These are phyloP conservation scores for Anaeramoeba flamelloides DNA, from an alignment of 78 protist species.

Conservation along the genomic window DNA sequence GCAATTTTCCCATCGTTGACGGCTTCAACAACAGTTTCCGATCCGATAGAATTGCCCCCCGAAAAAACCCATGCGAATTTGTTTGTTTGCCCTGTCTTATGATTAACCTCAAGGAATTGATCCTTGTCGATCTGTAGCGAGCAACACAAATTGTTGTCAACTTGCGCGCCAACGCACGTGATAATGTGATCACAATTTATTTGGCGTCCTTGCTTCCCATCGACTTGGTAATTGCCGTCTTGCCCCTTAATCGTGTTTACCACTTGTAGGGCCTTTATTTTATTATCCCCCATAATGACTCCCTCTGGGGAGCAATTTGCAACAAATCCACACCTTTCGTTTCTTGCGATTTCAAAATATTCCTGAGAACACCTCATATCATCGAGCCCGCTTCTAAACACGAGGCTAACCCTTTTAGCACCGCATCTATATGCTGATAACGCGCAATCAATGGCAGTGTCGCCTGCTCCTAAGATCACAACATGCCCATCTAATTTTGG, in stretches of 20 bases:
- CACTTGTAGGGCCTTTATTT: neutral
- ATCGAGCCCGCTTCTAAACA: conserved; percentile 55
- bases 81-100: neutral
- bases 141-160: neutral
- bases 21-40: conserved; percentile 73
- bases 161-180: neutral
- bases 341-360: neutral
- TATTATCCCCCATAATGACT: neutral
- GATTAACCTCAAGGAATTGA: neutral
- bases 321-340: neutral
- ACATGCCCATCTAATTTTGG: conserved; percentile 21
- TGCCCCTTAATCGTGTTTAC: neutral
- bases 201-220: neutral
- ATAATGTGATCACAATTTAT: conserved; percentile 3
- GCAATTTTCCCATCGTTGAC: conserved; percentile 84
- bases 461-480: conserved; percentile 90
- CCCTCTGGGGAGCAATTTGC: neutral
- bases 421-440: conserved; percentile 80
- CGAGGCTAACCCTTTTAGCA: conserved; percentile 57
- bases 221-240: neutral
- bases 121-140: neutral
- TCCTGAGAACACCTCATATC: conserved; percentile 55
- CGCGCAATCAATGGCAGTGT: conserved; percentile 91
- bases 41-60: conserved; percentile 74
- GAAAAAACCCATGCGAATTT: conserved; percentile 43